Percentiles rank a stretch among this genome's conserved stretches.
Evolutionary conservation across 768 basidiomycete species (phyloP).

Genomic region (Tephrocybe sp.): DNA sequence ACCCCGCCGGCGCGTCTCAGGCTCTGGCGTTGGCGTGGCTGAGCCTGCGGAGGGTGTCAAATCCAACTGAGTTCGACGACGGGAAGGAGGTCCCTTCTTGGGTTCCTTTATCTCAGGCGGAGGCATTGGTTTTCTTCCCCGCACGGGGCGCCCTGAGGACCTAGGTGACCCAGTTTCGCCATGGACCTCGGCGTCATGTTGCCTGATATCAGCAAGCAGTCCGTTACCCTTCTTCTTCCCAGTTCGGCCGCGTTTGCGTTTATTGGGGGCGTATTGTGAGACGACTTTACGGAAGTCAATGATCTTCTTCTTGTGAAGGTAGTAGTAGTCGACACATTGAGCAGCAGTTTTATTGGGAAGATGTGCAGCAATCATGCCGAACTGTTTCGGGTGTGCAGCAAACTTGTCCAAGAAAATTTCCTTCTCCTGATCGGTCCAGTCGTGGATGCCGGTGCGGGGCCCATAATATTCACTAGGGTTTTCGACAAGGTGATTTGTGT

Average conservation of each 20-base stretch:
- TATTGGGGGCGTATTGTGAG: constrained; percentile 62
- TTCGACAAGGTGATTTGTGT: constrained; percentile 79
- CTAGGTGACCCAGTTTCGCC: constrained; percentile 34
- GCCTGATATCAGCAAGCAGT: constrained; percentile 76
- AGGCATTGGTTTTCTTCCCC: constrained; percentile 40
- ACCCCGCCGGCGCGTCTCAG: constrained; percentile 37
- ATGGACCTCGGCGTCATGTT: constrained; percentile 65
- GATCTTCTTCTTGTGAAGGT: constrained; percentile 86
- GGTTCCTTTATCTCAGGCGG: constrained; percentile 26
- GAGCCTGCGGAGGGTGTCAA: constrained; percentile 41
- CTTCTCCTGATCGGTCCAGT: constrained; percentile 89
- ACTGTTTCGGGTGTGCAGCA: constrained; percentile 88
- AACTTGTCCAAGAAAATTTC: constrained; percentile 77
- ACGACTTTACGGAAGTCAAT: constrained; percentile 86
- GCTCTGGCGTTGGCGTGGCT: constrained; percentile 68
- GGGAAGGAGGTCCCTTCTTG: constrained; percentile 31
- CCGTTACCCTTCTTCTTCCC: constrained; percentile 83
- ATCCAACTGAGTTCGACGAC: constrained; percentile 48
- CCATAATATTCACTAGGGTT: constrained; percentile 80
- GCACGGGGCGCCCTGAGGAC: constrained; percentile 34
- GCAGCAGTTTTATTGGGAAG: constrained; percentile 83
- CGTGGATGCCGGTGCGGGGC: constrained; percentile 68
- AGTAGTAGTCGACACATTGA: constrained; percentile 93
- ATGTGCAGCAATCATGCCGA: constrained; percentile 84
- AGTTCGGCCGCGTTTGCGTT: constrained; percentile 58